Conservation (phyloP, 1,139 yeast species). For the Magnusiomyces sp. region DNA sequence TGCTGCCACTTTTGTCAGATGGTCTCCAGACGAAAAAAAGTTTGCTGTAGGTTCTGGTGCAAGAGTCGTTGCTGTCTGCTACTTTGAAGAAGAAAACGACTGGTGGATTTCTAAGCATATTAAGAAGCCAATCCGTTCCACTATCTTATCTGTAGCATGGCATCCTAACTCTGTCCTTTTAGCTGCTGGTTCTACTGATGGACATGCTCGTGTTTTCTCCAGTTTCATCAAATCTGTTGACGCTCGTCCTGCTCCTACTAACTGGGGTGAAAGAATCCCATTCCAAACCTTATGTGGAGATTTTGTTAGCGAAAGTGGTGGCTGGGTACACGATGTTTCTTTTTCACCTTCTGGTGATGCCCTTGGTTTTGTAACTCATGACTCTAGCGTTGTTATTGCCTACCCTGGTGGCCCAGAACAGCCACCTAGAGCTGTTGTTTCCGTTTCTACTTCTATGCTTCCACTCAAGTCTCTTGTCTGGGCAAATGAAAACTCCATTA, state of each 20-base stretch:
- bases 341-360: constrained; percentile 77
- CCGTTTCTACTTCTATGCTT: constrained; percentile 61
- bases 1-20: constrained; percentile 86
- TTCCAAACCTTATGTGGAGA: constrained; percentile 92
- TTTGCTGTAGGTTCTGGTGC: constrained; percentile 98
- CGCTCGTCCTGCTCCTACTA: constrained; percentile 65
- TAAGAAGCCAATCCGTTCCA: constrained; percentile 85
- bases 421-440: constrained; percentile 38
- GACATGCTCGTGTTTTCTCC: constrained; percentile 90
- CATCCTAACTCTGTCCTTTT: constrained; percentile 87
- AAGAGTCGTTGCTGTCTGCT: constrained; percentile 88
- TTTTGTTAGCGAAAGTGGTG: constrained; percentile 64
- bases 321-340: constrained; percentile 89
- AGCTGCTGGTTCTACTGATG: constrained; percentile 91
- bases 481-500: constrained; percentile 53
- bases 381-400: constrained; percentile 65
- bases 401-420: constrained; percentile 69
- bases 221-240: constrained; percentile 88
- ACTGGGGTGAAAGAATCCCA: constrained; percentile 94
- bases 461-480: constrained; percentile 76
- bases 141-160: constrained; percentile 83
- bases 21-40: constrained; percentile 91
- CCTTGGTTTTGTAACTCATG: constrained; percentile 73
- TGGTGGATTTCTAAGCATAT: constrained; percentile 99
- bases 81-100: constrained; percentile 90